Evolutionary conservation across 805 yeast species (phyloP).

Genomic region (Yamadazyma tumulicola): DNA sequence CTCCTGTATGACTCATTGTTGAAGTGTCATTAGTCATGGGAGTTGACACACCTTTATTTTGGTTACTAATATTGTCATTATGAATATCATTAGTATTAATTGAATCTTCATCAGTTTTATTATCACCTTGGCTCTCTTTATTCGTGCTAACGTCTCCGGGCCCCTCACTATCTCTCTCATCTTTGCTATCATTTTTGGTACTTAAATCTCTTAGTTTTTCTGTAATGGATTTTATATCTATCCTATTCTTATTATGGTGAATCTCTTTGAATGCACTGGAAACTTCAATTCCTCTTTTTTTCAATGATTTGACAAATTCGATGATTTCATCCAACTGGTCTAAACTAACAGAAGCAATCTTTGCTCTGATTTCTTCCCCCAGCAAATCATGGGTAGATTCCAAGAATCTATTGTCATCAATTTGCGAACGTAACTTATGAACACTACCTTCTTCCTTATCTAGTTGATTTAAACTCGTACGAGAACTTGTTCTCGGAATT

Average conservation of each 20-base stretch:
- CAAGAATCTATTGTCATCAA: neutral
- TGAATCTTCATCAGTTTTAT: constrained; percentile 1
- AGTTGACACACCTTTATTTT: constrained; percentile 2
- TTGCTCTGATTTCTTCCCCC: constrained; percentile 39
- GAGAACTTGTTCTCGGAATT: constrained; percentile 24
- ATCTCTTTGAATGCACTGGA: constrained; percentile 18
- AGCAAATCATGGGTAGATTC: constrained; percentile 16
- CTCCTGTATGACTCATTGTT: constrained; percentile 4
- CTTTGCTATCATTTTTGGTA: constrained; percentile 1
- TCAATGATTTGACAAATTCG: constrained; percentile 27
- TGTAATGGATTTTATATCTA: constrained; percentile 17
- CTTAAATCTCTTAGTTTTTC: constrained; percentile 10
- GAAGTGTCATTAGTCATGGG: constrained; percentile 7
- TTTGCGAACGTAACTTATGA: constrained; percentile 25
- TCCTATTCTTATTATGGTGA: constrained; percentile 6
- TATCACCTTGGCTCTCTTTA: neutral
- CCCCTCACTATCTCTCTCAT: constrained; percentile 2
- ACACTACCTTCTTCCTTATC: constrained; percentile 42
- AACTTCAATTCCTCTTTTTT: constrained; percentile 29
- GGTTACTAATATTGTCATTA: constrained; percentile 1
- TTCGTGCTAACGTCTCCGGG: neutral
- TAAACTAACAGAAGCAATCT: constrained; percentile 27
- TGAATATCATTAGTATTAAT: neutral
- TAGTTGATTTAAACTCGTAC: constrained; percentile 29
- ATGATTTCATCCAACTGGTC: constrained; percentile 33